Conservation (phyloP, 2,329 filamentous ascomycete genomes). For the Fusarium pseudograminearum region DNA sequence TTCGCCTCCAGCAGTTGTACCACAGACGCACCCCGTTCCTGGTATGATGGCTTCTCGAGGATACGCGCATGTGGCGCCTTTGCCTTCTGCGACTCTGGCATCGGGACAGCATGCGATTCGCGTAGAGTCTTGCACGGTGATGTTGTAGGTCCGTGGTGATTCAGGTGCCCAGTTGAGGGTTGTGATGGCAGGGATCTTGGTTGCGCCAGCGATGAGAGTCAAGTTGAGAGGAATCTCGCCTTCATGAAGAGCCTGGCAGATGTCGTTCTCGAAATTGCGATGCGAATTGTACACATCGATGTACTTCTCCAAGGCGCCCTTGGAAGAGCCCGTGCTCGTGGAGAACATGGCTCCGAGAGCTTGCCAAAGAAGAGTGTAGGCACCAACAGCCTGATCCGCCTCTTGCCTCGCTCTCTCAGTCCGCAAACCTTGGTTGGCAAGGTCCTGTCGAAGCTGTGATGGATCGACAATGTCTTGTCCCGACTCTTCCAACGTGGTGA, state of each 20-base stretch:
- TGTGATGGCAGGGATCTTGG: constrained; percentile 47
- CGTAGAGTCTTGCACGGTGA: constrained; percentile 52
- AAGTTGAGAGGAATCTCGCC: constrained; percentile 51
- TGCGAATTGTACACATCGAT: constrained; percentile 50
- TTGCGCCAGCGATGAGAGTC: constrained; percentile 50
- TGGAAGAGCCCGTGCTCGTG: constrained; percentile 28
- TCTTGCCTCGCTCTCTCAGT: constrained; percentile 35
- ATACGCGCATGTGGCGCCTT: constrained; percentile 48
- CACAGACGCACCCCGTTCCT: constrained; percentile 53
- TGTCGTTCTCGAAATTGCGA: constrained; percentile 49
- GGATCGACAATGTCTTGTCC: constrained; percentile 49
- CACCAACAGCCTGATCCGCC: constrained; percentile 45
- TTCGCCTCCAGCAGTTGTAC: constrained; percentile 44
- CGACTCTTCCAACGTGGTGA: constrained; percentile 50
- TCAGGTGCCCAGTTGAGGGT: constrained; percentile 49
- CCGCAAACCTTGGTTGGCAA: constrained; percentile 43
- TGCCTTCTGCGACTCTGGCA: constrained; percentile 41
- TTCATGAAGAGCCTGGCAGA: constrained; percentile 52
- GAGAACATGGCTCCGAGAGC: constrained; percentile 51
- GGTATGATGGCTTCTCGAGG: constrained; percentile 48
- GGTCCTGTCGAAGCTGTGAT: constrained; percentile 44
- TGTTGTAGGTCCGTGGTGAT: constrained; percentile 44
- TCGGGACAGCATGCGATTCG: constrained; percentile 52
- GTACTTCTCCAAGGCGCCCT: constrained; percentile 49
- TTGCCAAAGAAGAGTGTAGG: constrained; percentile 50